Evolutionary conservation across 1,284 basidiomycete genomes (phyloP).

Genomic region (Ceratobasidium sp.): DNA sequence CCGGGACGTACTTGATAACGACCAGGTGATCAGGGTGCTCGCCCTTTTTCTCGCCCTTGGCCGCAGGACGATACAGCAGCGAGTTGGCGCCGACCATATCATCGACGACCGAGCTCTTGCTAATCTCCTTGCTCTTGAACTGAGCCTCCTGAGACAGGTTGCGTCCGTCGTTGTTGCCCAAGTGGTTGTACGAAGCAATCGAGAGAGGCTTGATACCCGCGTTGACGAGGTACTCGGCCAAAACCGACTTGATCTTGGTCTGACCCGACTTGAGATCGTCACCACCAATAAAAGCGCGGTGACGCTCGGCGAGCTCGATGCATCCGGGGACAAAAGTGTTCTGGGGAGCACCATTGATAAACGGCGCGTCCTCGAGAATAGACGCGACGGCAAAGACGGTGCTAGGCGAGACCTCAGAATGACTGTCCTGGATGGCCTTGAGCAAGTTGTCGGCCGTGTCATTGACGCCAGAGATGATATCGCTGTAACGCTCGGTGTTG

Average conservation of each 20-base stretch:
- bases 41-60: slow-evolving; percentile 69
- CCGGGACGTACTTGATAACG: slow-evolving; percentile 93
- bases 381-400: slow-evolving; percentile 95
- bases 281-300: slow-evolving; percentile 93
- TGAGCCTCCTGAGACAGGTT: slow-evolving; percentile 92
- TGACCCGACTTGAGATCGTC: slow-evolving; percentile 97
- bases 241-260: slow-evolving; percentile 93
- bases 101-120: slow-evolving; percentile 95
- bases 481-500: slow-evolving; percentile 98
- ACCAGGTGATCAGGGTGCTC: slow-evolving; percentile 98
- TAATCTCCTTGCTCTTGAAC: slow-evolving; percentile 98
- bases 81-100: slow-evolving; percentile 96
- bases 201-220: slow-evolving; percentile 98
- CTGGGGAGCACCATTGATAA: slow-evolving; percentile 98
- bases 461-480: slow-evolving; percentile 93
- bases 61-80: slow-evolving; percentile 82
- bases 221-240: slow-evolving; percentile 98
- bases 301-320: slow-evolving; percentile 89
- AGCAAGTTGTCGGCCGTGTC: slow-evolving; percentile 93
- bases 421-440: slow-evolving; percentile 80
- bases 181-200: slow-evolving; percentile 97
- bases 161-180: slow-evolving; percentile 97
- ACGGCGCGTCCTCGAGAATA: slow-evolving; percentile 94
- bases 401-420: slow-evolving; percentile 93
- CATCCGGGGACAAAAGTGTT: slow-evolving; percentile 99